These are phyloP conservation scores for Epichloe bromicola DNA, from an alignment of 2,329 filamentous ascomycete species.

Conservation along the genomic window DNA sequence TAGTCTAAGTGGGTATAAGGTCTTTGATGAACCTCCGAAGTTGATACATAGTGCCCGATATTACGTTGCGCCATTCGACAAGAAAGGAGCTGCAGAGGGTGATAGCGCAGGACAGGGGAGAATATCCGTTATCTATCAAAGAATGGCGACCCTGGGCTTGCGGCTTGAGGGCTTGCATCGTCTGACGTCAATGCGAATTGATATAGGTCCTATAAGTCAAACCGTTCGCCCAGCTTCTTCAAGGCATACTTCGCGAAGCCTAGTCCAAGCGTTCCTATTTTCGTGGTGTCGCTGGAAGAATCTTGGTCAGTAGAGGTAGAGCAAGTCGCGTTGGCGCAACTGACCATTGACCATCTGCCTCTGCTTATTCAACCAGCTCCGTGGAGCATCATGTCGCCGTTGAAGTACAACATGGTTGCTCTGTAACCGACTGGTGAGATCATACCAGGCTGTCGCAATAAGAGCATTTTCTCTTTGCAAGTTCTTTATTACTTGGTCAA, in stretches of 20 bases:
- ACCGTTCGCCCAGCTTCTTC: background rate
- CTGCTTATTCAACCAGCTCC: constrained; percentile 78
- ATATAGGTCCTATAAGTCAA: background rate
- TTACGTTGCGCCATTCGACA: background rate
- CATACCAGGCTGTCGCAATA: constrained; percentile 78
- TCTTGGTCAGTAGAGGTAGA: constrained; percentile 29
- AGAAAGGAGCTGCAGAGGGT: background rate
- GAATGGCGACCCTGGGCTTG: background rate
- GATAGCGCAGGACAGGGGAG: background rate
- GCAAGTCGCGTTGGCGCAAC: constrained; percentile 29
- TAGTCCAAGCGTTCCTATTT: constrained; percentile 29
- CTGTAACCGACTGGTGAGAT: constrained; percentile 64
- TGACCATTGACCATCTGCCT: constrained; percentile 54
- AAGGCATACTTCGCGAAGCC: constrained; percentile 2
- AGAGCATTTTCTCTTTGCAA: constrained; percentile 66
- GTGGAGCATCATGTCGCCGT: constrained; percentile 58
- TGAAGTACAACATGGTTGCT: constrained; percentile 73
- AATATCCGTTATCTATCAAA: background rate
- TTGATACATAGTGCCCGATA: background rate
- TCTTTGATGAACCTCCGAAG: background rate
- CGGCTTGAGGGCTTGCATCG: background rate
- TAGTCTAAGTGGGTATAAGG: constrained; percentile 1
- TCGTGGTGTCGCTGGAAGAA: constrained; percentile 30
- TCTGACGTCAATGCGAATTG: background rate
- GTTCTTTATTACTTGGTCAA: constrained; percentile 48